Evolutionary conservation across 148 eudicot species (phyloP), one percentile per base, ranked within the genome.

Genomic region (Fagopyrum homotropicum): DNA sequence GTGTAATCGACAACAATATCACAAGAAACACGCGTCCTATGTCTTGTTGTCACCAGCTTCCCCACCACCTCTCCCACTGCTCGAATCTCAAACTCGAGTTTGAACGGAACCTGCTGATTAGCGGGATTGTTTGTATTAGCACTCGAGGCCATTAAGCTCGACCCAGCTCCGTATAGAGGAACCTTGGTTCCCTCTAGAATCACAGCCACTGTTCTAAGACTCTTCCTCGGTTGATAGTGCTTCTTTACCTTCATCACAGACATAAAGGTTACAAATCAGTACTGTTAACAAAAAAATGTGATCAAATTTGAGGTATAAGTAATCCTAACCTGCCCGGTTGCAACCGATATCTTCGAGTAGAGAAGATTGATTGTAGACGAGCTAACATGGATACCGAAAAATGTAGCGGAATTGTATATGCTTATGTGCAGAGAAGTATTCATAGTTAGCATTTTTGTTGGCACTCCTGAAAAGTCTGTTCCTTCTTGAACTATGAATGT

Each of bases 81-180:
- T 60, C 60, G 83, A 16, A 90, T 51, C 50, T 88, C 87, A 71
- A 88, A 82, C 76, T 88, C 76, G 19, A 96, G 77, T 1, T 74
- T 84, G 74, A 92, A 84, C 26, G 99, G 97, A 45, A 90, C 85
- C 48, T 73, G 72, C 11, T 61, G 71, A 61, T 30, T 14, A 4
- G 55, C 83, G 48, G 80, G 80, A 4, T 69, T 80, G 8, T 79
- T 70, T 7, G 44, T 5, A 40, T 11, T 48, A 9, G 57, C 61
- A n/a, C 45, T 77, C 1, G 89, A 76, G 7, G 77, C 82, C 15
- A 76, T 80, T 59, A 90, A 79, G 55, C 68, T 85, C 49, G 90
- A 85, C 71, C 91, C 99, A 10, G 97, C 99, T 45, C 99, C 99
- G 40, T 95, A 95, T n/a, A 95, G 77, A 0, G 99, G 99, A 9